Conservation (phyloP, 2,329 filamentous ascomycete genomes). For the Mollisiaceae sp. region DNA sequence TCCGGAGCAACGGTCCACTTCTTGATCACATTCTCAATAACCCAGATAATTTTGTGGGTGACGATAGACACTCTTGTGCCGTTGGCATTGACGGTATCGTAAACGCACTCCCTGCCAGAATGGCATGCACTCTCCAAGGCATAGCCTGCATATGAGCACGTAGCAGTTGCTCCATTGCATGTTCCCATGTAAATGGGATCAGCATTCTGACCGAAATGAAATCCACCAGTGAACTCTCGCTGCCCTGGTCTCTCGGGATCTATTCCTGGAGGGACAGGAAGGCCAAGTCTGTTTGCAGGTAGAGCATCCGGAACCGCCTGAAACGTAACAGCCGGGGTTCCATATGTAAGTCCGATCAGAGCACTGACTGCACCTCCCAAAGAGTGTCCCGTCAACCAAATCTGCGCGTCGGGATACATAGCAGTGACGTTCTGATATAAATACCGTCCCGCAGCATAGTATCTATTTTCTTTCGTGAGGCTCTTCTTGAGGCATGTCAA, state of each 20-base stretch:
- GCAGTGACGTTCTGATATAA: constrained; percentile 92
- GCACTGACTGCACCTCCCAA: constrained; percentile 88
- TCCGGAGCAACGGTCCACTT: constrained; percentile 81
- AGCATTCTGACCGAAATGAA: constrained; percentile 93
- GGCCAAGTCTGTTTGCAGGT: constrained; percentile 80
- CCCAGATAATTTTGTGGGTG: constrained; percentile 86
- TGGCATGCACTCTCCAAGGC: constrained; percentile 94
- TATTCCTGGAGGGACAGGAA: constrained; percentile 82
- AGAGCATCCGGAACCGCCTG: constrained; percentile 92
- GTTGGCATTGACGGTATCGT: constrained; percentile 89
- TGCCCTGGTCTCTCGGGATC: constrained; percentile 74
- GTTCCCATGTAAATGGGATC: constrained; percentile 94
- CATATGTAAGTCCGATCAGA: constrained; percentile 90
- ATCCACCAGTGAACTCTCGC: constrained; percentile 75
- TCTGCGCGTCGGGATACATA: constrained; percentile 80
- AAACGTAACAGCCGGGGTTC: constrained; percentile 88
- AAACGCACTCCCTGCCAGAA: constrained; percentile 84
- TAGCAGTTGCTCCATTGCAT: constrained; percentile 87
- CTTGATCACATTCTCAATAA: constrained; percentile 86
- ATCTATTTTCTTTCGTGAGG: constrained; percentile 81
- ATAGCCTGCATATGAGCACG: constrained; percentile 91
- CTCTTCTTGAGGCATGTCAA: constrained; percentile 83
- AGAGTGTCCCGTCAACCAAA: constrained; percentile 94
- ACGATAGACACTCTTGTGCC: constrained; percentile 91
- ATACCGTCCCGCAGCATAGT: constrained; percentile 88